Evolutionary conservation across 768 basidiomycete species (phyloP).

Genomic region (Lactarius hatsudake): DNA sequence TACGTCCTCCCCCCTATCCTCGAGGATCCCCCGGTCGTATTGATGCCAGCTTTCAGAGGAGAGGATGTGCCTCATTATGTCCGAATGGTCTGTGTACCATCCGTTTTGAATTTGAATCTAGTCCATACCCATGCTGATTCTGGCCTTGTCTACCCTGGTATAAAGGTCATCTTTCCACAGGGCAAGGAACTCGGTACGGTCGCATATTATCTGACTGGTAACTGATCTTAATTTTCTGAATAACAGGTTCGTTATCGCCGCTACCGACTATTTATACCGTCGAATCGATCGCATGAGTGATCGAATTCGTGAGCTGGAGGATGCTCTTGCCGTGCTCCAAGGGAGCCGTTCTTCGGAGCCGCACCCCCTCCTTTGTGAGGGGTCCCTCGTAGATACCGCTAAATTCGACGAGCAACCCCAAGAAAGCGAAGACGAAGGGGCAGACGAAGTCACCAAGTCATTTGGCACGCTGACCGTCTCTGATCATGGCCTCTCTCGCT

Average conservation of each 20-base stretch:
- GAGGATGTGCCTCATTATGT: constrained; percentile 68
- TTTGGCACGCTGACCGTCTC: constrained; percentile 71
- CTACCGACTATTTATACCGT: constrained; percentile 60
- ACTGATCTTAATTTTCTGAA: background rate
- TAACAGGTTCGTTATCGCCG: constrained; percentile 59
- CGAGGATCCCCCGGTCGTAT: background rate
- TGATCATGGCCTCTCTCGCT: constrained; percentile 64
- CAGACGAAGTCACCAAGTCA: constrained; percentile 43
- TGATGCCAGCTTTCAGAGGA: constrained; percentile 38
- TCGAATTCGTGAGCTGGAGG: constrained; percentile 67
- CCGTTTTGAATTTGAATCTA: constrained; percentile 27
- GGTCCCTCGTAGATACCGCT: constrained; percentile 50
- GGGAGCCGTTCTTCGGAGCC: constrained; percentile 51
- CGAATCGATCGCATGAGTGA: constrained; percentile 67
- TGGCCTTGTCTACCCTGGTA: background rate
- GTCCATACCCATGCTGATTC: constrained; percentile 9
- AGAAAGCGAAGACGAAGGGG: constrained; percentile 36
- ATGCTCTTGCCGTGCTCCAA: constrained; percentile 62
- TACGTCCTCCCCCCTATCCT: background rate
- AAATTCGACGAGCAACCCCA: constrained; percentile 45
- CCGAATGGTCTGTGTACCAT: constrained; percentile 54
- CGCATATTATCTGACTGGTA: background rate
- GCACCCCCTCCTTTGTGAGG: constrained; percentile 59
- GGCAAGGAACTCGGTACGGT: constrained; percentile 66
- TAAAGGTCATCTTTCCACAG: constrained; percentile 70